These are phyloP conservation scores for Trichophyton benhamiae DNA, from an alignment of 2,329 filamentous ascomycete species.

Conservation along the genomic window DNA sequence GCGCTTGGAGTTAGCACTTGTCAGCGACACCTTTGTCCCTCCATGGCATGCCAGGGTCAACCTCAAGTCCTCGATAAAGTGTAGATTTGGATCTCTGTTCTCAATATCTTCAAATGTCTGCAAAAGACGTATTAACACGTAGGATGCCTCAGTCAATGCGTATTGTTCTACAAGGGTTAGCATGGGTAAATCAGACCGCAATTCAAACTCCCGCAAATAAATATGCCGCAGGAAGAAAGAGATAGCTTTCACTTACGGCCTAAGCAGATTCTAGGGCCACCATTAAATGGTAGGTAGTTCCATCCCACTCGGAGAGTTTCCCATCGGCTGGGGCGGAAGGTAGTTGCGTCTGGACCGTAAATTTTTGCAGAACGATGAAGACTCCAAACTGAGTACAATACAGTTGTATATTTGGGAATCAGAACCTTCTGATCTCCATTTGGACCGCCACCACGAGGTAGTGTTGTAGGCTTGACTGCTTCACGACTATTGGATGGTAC, in stretches of 20 bases:
- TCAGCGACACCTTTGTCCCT: slow-evolving; percentile 9
- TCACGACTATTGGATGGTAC: slow-evolving; percentile 43
- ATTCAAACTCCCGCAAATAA: neutral
- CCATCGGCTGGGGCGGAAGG: slow-evolving; percentile 56
- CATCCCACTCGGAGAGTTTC: slow-evolving; percentile 51
- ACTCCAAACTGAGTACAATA: slow-evolving; percentile 38
- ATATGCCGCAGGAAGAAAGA: neutral
- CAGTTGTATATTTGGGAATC: slow-evolving; percentile 32
- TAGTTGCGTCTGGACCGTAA: slow-evolving; percentile 23
- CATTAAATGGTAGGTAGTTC: slow-evolving; percentile 65
- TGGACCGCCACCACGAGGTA: slow-evolving; percentile 39
- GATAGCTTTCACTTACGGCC: slow-evolving; percentile 7
- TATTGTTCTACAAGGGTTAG: slow-evolving; percentile 36
- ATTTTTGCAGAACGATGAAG: slow-evolving; percentile 39
- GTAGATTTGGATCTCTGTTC: slow-evolving; percentile 9
- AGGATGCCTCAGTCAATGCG: slow-evolving; percentile 47
- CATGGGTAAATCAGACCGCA: neutral
- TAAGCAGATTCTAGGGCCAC: slow-evolving; percentile 60
- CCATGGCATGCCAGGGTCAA: slow-evolving; percentile 9
- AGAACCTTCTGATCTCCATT: slow-evolving; percentile 37
- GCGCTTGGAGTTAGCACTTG: neutral
- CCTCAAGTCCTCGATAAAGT: slow-evolving; percentile 10
- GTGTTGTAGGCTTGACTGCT: slow-evolving; percentile 38
- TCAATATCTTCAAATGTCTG: slow-evolving; percentile 18
- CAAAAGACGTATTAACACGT: slow-evolving; percentile 32